Evolutionary conservation across 495 filamentous ascomycete genomes (phyloP), one percentile per base, ranked within the genome.

Genomic region (Penicillium argentinense): DNA sequence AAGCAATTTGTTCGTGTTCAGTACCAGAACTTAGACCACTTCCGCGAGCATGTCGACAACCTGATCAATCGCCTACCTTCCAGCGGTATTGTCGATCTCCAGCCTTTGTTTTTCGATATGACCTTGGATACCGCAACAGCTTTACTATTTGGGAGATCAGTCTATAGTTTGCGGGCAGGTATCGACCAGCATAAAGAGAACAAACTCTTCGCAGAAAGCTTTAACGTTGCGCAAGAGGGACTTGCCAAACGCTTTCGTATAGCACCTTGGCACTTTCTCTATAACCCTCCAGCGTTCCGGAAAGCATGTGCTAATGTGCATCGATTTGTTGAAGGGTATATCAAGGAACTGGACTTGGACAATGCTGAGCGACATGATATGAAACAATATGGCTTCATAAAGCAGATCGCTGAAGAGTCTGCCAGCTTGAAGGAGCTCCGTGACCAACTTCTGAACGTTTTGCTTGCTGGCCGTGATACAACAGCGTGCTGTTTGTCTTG

Each of bases 401-500:
- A n/a, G n/a, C 39, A 32, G 43, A 57, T 30, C 32, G 39, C n/a
- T n/a, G n/a, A n/a, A n/a, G n/a, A n/a, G n/a, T n/a, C n/a, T n/a
- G n/a, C n/a, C n/a, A n/a, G n/a, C n/a, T n/a, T n/a, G 12, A 40
- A 39, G 16, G 44, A 26, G 5, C 28, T 57, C 3, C 23, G 54
- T 8, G 54, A 74, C 73, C 77, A 83, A 56, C 64, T 81, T 24
- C 63, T 83, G 46, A 73, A 76, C 19, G 32, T 34, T 34, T 34
- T 34, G 19, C 32, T 34, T 17, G 32, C 32, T 34, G 32, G 32
- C 19, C 39, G 79, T 45, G 82, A 85, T 51, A 85, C 81, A 17
- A 84, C 81, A 11, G 75, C 81, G 4, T 69, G 73, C 12, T 72
- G 79, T 1, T 53, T 81, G 0, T 71, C 72, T 0, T 84, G 79